Evolutionary conservation across 2,329 filamentous ascomycete genomes (phyloP), one percentile per base, ranked within the genome.

Genomic region (Aspergillus sp.): DNA sequence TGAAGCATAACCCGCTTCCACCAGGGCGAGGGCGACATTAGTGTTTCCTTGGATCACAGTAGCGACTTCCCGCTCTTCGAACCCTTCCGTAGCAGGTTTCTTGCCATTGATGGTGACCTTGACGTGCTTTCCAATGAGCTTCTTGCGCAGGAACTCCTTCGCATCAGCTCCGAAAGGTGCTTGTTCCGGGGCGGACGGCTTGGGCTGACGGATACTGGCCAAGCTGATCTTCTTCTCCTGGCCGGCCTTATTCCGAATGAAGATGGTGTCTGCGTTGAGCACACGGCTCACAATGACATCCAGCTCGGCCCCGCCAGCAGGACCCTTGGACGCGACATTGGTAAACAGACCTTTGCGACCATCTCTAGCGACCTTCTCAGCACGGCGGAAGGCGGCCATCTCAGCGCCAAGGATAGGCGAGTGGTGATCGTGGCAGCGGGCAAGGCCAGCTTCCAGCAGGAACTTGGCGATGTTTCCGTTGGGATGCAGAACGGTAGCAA

Each of bases 101-200:
- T 92, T 92, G 60, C 95, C 95, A 74, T 99, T 93, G 62, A 97
- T 88, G 57, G 86, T 90, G 60, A 97, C 87, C 76, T 90, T 91
- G 67, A 98, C 92, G 68, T 97, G 92, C 83, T 99, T 99, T 64
- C 93, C 95, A 72, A 99, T 99, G 34, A 97, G 79, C 77, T 89
- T 92, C 84, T 97, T 97, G 59, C 95, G 89, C 66, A 98, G 78
- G 74, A 94, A 98, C 76, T 99, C 95, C 82, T 99, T 99, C 34
- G 95, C 94, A 74, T 97, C 94, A 13, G 95, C 91, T 68, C 88
- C 86, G 82, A 94, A 99, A 0, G 93, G 92, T 46, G 91, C 86
- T 78, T 98, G 94, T 60, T 92, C 90, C 22, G 91, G 86, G 76
- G 98, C 94, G 52, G 88, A 90, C 3, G 91, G 86, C 73, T 96